phyloP scores from a whole-genome alignment of 176 grass and related monocot species.

The Zizania latifolia region DNA sequence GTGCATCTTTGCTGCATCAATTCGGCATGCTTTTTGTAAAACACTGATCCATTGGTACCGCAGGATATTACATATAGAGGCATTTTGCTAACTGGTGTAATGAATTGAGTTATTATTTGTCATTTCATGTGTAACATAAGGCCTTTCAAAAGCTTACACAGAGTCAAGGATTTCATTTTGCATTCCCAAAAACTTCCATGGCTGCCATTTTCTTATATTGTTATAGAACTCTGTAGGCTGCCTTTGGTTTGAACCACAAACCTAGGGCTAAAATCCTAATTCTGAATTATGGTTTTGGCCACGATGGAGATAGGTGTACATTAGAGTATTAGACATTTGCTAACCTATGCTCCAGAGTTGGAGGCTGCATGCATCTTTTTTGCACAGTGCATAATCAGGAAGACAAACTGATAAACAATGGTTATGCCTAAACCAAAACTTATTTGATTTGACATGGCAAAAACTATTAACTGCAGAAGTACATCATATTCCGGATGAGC shows the following conservation, averaged over 20 bases:
- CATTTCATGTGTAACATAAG: not conserved
- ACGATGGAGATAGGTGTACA: not conserved
- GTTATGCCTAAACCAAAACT: not conserved
- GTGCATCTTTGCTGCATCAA: slow-evolving; percentile 11
- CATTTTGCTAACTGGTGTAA: slow-evolving; percentile 22
- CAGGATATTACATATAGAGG: slow-evolving; percentile 31
- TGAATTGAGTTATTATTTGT: slow-evolving; percentile 1
- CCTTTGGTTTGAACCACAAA: not conserved
- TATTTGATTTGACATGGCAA: not conserved
- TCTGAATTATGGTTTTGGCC: not conserved
- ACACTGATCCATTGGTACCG: slow-evolving; percentile 7
- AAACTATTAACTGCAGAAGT: not conserved
- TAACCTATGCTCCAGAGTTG: not conserved
- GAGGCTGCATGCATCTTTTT: not conserved
- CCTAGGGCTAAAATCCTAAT: not conserved
- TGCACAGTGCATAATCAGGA: not conserved
- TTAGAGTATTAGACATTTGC: not conserved
- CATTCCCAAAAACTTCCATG: not conserved
- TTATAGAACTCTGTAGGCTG: not conserved
- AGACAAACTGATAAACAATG: not conserved
- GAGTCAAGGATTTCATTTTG: not conserved
- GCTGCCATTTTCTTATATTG: not conserved
- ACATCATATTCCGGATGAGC: not conserved
- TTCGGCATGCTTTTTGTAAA: slow-evolving; percentile 26
- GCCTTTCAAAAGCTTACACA: not conserved